These are phyloP conservation scores for Annulohypoxylon maeteangense DNA, from an alignment of 495 filamentous ascomycete genomes.

Conservation along the genomic window DNA sequence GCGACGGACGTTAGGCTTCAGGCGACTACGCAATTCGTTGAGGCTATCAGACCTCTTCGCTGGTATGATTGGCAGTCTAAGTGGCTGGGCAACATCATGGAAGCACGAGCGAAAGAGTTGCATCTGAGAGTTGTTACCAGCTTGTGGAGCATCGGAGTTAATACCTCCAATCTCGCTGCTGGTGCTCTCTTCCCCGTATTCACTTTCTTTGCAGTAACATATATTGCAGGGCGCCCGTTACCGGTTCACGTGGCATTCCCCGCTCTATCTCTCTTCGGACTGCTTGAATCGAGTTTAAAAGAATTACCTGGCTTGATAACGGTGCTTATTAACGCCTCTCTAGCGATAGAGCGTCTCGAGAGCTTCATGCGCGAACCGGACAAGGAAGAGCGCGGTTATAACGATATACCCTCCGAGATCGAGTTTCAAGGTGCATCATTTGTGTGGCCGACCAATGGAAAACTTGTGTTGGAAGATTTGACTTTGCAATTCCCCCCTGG, in stretches of 20 bases:
- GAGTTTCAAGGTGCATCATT: conserved; percentile 73
- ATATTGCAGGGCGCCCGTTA: conserved; percentile 69
- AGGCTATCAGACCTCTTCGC: conserved; percentile 83
- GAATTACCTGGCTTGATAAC: conserved; percentile 78
- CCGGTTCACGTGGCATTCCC: conserved; percentile 84
- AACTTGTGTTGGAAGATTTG: conserved; percentile 71
- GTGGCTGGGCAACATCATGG: conserved; percentile 80
- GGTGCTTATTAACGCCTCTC: conserved; percentile 75
- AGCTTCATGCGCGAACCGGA: conserved; percentile 86
- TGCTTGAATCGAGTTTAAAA: conserved; percentile 75
- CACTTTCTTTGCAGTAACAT: conserved; percentile 81
- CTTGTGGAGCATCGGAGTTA: conserved; percentile 68
- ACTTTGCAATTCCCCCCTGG: conserved; percentile 69
- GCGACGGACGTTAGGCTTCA: conserved; percentile 79
- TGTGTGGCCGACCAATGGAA: conserved; percentile 74
- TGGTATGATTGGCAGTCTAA: conserved; percentile 89
- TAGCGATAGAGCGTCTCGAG: conserved; percentile 81
- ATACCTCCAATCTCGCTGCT: conserved; percentile 69
- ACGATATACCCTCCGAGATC: conserved; percentile 50
- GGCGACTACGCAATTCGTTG: conserved; percentile 80
- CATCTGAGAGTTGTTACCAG: conserved; percentile 71
- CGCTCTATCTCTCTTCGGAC: conserved; percentile 77
- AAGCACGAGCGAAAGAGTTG: conserved; percentile 73
- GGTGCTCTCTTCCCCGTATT: conserved; percentile 79
- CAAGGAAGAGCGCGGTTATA: conserved; percentile 58